Conservation (phyloP, 805 yeast species). For the Jamesozyma hellenica region DNA sequence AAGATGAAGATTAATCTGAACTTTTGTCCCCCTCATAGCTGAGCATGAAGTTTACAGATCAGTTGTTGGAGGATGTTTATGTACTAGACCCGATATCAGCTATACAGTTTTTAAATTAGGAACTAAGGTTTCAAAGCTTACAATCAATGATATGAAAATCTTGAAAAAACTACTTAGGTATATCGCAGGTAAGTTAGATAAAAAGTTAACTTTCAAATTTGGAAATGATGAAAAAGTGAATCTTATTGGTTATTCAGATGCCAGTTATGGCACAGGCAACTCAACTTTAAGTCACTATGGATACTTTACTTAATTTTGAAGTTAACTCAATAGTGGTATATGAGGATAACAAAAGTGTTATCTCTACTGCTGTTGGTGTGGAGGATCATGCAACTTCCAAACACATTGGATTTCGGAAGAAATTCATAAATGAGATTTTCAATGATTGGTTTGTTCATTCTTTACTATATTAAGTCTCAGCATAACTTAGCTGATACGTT, state of each 20-base stretch:
- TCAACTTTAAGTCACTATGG: neutral
- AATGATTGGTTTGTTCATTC: neutral
- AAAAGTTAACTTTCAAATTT: neutral
- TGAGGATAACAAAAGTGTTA: neutral
- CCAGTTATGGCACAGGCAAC: neutral
- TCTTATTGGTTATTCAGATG: neutral
- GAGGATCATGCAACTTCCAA: neutral
- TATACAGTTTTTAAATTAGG: neutral
- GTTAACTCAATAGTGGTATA: neutral
- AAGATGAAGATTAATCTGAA: neutral
- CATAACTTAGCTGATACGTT: neutral
- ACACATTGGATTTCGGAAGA: neutral
- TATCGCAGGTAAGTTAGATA: neutral
- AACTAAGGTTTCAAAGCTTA: neutral
- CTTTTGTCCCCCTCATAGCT: neutral
- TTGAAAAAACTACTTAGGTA: neutral
- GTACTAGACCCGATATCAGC: neutral
- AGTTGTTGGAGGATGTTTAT: neutral
- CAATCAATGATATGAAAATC: neutral
- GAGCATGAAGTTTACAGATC: neutral
- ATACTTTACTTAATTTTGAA: neutral
- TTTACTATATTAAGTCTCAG: neutral
- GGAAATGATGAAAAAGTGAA: neutral
- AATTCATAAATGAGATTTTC: neutral
- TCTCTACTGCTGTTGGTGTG: neutral